These are phyloP conservation scores for Colletotrichum sp. DNA, from an alignment of 2,329 filamentous ascomycete genomes.

Conservation along the genomic window DNA sequence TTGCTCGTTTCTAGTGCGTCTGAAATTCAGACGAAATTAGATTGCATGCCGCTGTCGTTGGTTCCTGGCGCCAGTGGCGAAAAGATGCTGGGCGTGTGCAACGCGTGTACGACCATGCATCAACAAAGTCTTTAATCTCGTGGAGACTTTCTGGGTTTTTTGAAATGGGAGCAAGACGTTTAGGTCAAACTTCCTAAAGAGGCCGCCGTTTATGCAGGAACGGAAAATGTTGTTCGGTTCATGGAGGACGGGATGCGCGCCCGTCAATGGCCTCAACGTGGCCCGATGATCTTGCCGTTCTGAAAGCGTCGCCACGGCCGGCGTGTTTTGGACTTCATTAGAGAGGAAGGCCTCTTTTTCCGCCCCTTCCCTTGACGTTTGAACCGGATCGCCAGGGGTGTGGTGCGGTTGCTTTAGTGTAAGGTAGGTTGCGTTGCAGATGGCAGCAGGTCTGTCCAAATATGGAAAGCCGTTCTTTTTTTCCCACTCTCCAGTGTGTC, in stretches of 20 bases:
- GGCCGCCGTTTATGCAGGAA: background rate
- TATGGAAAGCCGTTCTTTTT: background rate
- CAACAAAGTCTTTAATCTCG: background rate
- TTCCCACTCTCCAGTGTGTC: background rate
- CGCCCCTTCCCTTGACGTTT: background rate
- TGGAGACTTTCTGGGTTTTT: background rate
- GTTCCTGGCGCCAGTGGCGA: background rate
- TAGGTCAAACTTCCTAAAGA: background rate
- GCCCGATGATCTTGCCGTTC: background rate
- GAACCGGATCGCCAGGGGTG: slow-evolving; percentile 9
- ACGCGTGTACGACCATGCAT: background rate
- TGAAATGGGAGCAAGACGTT: background rate
- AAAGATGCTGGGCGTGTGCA: background rate
- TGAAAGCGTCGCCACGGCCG: background rate
- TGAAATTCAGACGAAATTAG: slow-evolving; percentile 11
- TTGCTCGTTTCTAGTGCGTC: background rate
- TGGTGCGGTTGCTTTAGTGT: background rate
- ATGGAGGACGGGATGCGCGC: background rate
- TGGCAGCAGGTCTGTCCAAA: background rate
- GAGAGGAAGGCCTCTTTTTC: background rate
- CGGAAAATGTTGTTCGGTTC: background rate
- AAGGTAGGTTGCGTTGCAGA: background rate
- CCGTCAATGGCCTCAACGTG: background rate
- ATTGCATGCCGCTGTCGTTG: background rate
- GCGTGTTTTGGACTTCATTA: slow-evolving; percentile 1